Evolutionary conservation across 2,329 filamentous ascomycete species (phyloP).

Genomic region (Corinectria fuckeliana): DNA sequence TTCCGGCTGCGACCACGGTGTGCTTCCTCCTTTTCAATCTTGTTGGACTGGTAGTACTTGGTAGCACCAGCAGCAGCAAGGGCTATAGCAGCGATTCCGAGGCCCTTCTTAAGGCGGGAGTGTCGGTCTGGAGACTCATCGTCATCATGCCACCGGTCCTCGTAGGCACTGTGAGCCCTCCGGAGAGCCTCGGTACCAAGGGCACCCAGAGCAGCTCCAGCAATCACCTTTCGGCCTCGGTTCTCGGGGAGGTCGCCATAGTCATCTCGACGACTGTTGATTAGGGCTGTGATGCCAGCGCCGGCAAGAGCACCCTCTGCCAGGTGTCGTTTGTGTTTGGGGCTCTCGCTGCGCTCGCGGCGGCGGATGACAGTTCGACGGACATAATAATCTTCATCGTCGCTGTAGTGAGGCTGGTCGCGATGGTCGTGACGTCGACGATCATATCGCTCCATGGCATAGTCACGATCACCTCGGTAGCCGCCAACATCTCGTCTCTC

Average conservation of each 20-base stretch:
- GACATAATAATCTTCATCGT: conserved; percentile 57
- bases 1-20: conserved; percentile 62
- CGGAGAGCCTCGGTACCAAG: conserved; percentile 67
- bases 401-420: conserved; percentile 52
- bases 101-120: conserved; percentile 63
- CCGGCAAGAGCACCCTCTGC: conserved; percentile 71
- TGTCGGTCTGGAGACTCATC: conserved; percentile 49
- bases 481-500: conserved; percentile 52
- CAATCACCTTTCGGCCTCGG: conserved; percentile 64
- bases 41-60: conserved; percentile 68
- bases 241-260: conserved; percentile 58
- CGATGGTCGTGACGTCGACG: conserved; percentile 50
- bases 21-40: conserved; percentile 65
- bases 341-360: conserved; percentile 58
- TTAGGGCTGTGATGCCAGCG: conserved; percentile 65
- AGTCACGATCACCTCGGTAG: conserved; percentile 43
- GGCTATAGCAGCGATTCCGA: conserved; percentile 68
- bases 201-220: conserved; percentile 68
- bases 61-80: conserved; percentile 69
- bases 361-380: conserved; percentile 55
- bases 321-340: conserved; percentile 64
- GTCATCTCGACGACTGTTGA: conserved; percentile 60
- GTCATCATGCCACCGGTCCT: conserved; percentile 55
- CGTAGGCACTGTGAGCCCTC: conserved; percentile 67
- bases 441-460: conserved; percentile 46